Base-by-base conservation (phyloP, 179 eudicot species). In the Pouteria campechiana region DNA sequence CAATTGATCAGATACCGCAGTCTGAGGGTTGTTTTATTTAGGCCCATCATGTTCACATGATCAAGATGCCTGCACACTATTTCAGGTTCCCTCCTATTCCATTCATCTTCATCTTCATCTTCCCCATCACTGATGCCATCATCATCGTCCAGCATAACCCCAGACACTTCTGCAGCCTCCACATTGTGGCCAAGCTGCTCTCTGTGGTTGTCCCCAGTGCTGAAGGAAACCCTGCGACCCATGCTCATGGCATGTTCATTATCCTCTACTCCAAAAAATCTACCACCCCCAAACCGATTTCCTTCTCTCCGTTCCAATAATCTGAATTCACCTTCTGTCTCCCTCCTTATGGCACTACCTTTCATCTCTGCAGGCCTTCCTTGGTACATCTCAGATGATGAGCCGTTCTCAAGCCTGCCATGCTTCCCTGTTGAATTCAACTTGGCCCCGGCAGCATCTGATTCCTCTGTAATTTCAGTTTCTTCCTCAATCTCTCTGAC, bases 201-300 rank as follows among this genome's bases (percentile, higher is more conserved):
- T 67, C 64, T 67, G 12, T 41, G 72, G 32, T 58, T 72, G 45
- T 83, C 96, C 58, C 87, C 94, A 32, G 58, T 67, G 32, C 70
- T 59, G 36, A 70, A 70, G 12, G 81, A 75, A 10, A 63, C 77
- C 51, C 81, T 68, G 67, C 84, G 74, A 46, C 76, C 96, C 50
- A 45, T 72, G 58, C 74, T 71, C 42, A 62, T 74, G 30, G 69
- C 35, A 38, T 55, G 66, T 28, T 79, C 98, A 15, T 55, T 56
- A 37, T 90, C 96, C 46, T 86, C 96, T 10, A 82, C 57, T 9
- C 90, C 79, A 17, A 74, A 71, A 54, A 72, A 68, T 52, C 81
- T 63, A n/a, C 78, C 72, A 43, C 82, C 80, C 17, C 53, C 44
- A 55, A 58, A 52, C 54, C 69, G 63, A 42, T 68, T 67, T 7